Percentiles rank a stretch among this genome's conserved stretches.
phyloP scores from a whole-genome alignment of 768 basidiomycete species.

The Obba rivulosa region DNA sequence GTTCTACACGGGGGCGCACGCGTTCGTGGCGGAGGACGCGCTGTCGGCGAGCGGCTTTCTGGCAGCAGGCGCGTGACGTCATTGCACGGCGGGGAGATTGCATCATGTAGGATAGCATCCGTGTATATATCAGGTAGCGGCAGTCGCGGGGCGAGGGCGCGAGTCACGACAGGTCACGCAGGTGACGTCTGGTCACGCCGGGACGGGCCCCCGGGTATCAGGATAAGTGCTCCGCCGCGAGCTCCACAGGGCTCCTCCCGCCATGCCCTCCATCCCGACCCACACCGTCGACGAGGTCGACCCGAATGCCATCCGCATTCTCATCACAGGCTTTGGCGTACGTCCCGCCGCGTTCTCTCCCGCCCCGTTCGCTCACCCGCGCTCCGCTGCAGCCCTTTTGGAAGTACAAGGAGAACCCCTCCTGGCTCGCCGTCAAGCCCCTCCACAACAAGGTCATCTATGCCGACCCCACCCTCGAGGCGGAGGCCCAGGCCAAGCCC shows the following conservation, averaged over 20 bases:
- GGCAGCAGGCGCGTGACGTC: no score
- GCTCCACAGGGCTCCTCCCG: not conserved
- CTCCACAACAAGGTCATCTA: slow-evolving; percentile 55
- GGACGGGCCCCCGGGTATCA: no score
- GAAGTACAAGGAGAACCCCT: slow-evolving; percentile 44
- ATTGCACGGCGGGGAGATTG: no score
- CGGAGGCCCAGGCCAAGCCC: slow-evolving; percentile 10
- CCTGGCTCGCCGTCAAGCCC: slow-evolving; percentile 64
- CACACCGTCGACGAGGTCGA: slow-evolving; percentile 17
- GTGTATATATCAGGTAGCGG: no score
- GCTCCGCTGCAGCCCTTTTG: slow-evolving; percentile 14
- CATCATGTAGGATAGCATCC: no score
- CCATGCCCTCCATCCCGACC: slow-evolving; percentile 29
- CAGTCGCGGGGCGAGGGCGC: no score
- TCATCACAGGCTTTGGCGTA: slow-evolving; percentile 52
- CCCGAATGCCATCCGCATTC: slow-evolving; percentile 36
- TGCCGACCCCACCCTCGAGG: slow-evolving; percentile 17
- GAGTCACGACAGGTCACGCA: no score
- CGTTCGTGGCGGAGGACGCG: slow-evolving; percentile 15
- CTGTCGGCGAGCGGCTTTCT: slow-evolving; percentile 11
- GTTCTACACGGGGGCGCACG: slow-evolving; percentile 27
- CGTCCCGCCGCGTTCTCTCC: slow-evolving; percentile 16
- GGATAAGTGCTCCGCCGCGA: not conserved
- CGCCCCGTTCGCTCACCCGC: not conserved
- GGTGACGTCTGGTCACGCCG: no score